These are phyloP conservation scores for Scortechinia acanthostroma DNA, from an alignment of 2,329 filamentous ascomycete species.

Conservation along the genomic window DNA sequence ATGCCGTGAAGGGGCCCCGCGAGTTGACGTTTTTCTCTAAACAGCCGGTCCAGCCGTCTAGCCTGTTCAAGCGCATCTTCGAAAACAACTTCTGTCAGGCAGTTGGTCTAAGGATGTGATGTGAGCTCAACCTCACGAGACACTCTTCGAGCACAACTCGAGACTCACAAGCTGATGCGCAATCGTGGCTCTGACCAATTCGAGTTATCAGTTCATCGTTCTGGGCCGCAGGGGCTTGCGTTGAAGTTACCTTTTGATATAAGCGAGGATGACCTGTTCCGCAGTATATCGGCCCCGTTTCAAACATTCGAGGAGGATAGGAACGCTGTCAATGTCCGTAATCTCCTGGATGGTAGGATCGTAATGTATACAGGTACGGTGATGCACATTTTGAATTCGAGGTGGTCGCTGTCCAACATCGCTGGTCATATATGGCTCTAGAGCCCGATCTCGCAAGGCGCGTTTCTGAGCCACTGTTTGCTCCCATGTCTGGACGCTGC, in stretches of 20 bases:
- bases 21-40: background rate
- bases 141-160: too few relatives aligned
- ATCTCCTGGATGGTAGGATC: background rate
- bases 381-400: slow-evolving; percentile 11
- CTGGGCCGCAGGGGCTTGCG: too few relatives aligned
- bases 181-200: too few relatives aligned
- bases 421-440: slow-evolving; percentile 4
- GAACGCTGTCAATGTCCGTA: background rate
- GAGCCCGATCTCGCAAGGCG: background rate
- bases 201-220: too few relatives aligned
- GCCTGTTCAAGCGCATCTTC: background rate
- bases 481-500: background rate
- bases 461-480: background rate
- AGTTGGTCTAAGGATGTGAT: background rate
- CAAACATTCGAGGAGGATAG: background rate
- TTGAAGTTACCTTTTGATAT: too few relatives aligned
- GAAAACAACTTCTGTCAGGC: background rate
- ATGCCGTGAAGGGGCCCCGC: background rate
- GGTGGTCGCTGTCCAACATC: slow-evolving; percentile 14
- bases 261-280: slow-evolving; percentile 16
- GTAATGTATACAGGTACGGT: slow-evolving; percentile 12
- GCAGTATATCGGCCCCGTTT: slow-evolving; percentile 13
- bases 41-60: background rate
- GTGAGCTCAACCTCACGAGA: too few relatives aligned
- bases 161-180: background rate